Base-by-base conservation (phyloP, 1,139 yeast genomes). In the Pichia norvegensis region DNA sequence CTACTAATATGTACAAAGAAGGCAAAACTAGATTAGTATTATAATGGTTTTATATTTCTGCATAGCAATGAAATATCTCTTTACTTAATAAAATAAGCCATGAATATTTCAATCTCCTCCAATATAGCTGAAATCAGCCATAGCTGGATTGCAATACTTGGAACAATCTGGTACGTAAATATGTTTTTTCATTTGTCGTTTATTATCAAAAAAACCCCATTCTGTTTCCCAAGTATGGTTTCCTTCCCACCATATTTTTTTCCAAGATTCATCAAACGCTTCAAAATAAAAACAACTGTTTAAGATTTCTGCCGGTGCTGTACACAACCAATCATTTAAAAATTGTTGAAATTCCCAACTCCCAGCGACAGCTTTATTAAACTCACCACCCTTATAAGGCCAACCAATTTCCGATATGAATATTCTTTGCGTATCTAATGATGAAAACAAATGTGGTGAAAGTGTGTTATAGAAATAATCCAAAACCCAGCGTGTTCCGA, bases 261-360 rank as follows among this genome's bases (percentile, higher is more conserved):
- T 81, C 85, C 86, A 80, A 0, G 85, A 85, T 57, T 79, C 85
- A 62, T 82, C 87, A 62, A 79, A 81, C 0, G 85, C 87, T 57
- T 81, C 86, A 57, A 79, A 79, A 66, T 72, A 81, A 43, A 40
- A 67, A 16, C 42, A 33, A n/a, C 42, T 22, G 27, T 47, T 42
- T 6, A 39, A 36, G 13, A 43, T 37, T 8, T 43, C 33, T 2
- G 46, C 45, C 9, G 46, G 64, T 1, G 73, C 66, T 10, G 67
- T 64, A 56, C 86, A 79, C 3, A 78, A 57, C 77, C 81, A 81
- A 22, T 66, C 66, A 43, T 72, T 61, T 44, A 80, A 52, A 51
- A 81, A 79, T 9, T 47, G 52, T 49, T 78, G 79, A 55, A 73
- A 63, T 46, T 73, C 70, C 2, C 57, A 49, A 2, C 59, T 50